Base-by-base conservation (phyloP, 345 rosid species). In the Dovyalis caffra region DNA sequence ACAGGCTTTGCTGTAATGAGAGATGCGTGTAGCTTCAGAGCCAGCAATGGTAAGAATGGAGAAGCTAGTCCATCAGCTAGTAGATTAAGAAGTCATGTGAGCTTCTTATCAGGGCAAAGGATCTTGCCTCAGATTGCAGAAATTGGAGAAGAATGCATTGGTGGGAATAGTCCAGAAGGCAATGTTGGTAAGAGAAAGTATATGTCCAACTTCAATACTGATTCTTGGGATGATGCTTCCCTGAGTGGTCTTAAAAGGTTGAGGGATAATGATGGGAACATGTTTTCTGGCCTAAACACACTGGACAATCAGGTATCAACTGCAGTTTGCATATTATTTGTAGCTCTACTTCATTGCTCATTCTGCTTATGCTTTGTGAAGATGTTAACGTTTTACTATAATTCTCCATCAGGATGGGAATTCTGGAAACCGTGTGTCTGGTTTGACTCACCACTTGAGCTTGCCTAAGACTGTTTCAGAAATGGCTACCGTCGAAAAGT, bases 401-500 rank as follows among this genome's bases (percentile, higher is more conserved):
- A 23, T 69, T n/a, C 34, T 75, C 68, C 29, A 70, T 63, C 81
- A 86, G 94, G 86, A 81, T 40, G 87, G 77, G 21, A 80, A 71
- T 74, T 45, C 79, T 14, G 85, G 85, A 67, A 86, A 78, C 72
- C 78, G 85, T 29, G 53, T 82, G 73, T 76, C 80, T 71, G 76
- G 80, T 58, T 78, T 92, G 72, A 85, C 88, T 15, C 97, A 87
- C 76, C 99, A 88, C 65, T 76, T 87, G 87, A 91, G 95, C 85
- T 83, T 95, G 82, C 92, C 94, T 0, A 86, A 85, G 81, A 82
- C 90, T 53, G 82, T 77, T 9, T 74, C 85, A 2, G 86, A 88
- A 78, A 80, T 81, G 69, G 84, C 83, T 51, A 77, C 75, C 0
- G 58, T 79, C 21, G 91, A 88, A 47, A 85, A 83, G 78, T 69